A percentile compares a stretch with the other conserved stretches of the same genome.
Evolutionary conservation across 2,329 filamentous ascomycete species (phyloP).

Genomic region (Colletotrichum sp.): DNA sequence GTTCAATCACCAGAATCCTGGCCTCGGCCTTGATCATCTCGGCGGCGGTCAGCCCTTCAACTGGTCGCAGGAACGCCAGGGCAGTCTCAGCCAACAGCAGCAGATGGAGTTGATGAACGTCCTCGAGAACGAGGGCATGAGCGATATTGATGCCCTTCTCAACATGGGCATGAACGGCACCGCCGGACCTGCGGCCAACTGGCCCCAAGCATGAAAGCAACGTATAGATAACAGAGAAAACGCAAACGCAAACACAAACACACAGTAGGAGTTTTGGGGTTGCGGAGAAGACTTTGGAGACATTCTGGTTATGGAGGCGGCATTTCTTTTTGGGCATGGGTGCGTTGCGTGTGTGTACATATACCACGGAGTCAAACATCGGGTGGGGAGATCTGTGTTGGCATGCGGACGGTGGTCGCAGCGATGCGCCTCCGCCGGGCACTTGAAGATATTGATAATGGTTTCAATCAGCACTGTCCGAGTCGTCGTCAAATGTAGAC

Average conservation of each 20-base stretch:
- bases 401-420: not conserved
- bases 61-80: slow-evolving; percentile 59
- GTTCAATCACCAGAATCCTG: slow-evolving; percentile 20
- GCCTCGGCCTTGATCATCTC: slow-evolving; percentile 34
- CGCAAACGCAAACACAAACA: not conserved
- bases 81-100: slow-evolving; percentile 78
- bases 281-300: not conserved
- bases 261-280: not conserved
- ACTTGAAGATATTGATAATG: not conserved
- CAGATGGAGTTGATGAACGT: slow-evolving; percentile 84
- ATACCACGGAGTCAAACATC: slow-evolving; percentile 13
- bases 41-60: slow-evolving; percentile 28
- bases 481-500: not conserved
- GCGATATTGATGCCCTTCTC: slow-evolving; percentile 66
- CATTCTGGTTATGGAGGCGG: not conserved
- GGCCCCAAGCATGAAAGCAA: slow-evolving; percentile 1
- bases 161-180: slow-evolving; percentile 36
- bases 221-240: not conserved
- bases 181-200: not conserved
- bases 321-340: not conserved
- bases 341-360: not conserved
- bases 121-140: slow-evolving; percentile 72
- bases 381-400: not conserved
- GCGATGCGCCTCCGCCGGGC: not conserved
- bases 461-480: not conserved